Conservation (phyloP, 768 basidiomycete genomes). For the Suillus bovinus region DNA sequence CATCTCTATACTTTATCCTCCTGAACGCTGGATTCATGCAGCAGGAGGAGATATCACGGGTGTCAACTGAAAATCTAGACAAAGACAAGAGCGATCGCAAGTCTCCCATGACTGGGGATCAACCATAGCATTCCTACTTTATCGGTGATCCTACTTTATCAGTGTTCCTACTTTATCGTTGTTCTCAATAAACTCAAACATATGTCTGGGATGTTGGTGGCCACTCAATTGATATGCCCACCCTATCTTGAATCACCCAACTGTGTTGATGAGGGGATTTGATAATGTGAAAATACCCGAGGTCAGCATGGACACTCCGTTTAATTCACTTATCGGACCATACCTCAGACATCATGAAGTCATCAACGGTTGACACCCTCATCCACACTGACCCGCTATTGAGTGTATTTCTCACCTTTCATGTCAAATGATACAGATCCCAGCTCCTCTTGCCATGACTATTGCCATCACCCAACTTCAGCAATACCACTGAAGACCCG, state of each 20-base stretch:
- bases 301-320: constrained; percentile 66
- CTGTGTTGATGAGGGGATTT: constrained; percentile 7
- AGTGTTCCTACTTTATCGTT: constrained; percentile 76
- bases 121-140: constrained; percentile 21
- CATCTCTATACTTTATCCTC: constrained; percentile 69
- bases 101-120: constrained; percentile 7
- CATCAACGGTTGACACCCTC: constrained; percentile 70
- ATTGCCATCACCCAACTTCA: constrained; percentile 36
- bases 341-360: constrained; percentile 83
- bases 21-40: constrained; percentile 51
- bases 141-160: too few relatives aligned
- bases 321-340: constrained; percentile 89
- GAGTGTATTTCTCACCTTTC: constrained; percentile 77
- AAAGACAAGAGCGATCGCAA: neutral
- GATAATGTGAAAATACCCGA: constrained; percentile 1
- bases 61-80: neutral
- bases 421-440: constrained; percentile 54
- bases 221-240: constrained; percentile 79
- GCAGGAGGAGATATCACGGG: constrained; percentile 34
- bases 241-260: constrained; percentile 14
- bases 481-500: constrained; percentile 31
- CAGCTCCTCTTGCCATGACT: constrained; percentile 88
- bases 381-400: constrained; percentile 72
- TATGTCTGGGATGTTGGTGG: constrained; percentile 85
- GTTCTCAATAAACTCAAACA: constrained; percentile 90